Evolutionary conservation across 2,329 filamentous ascomycete species (phyloP), one percentile per base, ranked within the genome.

Genomic region (Polychaeton citri): DNA sequence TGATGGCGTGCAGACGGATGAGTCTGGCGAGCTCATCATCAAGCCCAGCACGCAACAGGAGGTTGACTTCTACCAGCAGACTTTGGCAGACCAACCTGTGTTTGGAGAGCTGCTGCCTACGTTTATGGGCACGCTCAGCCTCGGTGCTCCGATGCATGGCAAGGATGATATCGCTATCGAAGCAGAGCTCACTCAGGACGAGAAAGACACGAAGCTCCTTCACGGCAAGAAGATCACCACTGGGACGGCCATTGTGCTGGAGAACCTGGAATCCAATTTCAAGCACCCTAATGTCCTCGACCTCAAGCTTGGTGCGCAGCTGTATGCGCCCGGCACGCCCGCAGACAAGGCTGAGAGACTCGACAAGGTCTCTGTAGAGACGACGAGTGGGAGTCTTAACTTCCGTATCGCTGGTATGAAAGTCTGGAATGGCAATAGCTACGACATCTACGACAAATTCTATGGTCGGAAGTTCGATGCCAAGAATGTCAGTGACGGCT

Each of bases 11-110:
- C 74, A 93, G 50, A 86, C 80, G 54, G 85, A 93, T 53, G 68
- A 72, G 37, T 76, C 83, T 36, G 90, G 90, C 55, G 75, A 81
- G 44, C 68, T 96, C 21, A 82, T 98, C 56, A 84, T 95, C 55
- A 98, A 98, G 62, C 90, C 90, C 13, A 96, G 88, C 59, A 93
- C 83, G 0, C 64, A 76, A 43, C 70, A 77, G 44, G 90, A 98
- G 63, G 76, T 96, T 49, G 71, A 76, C 31, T 98, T 98, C 60
- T 98, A 98, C 67, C 75, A 94, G 56, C 74, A 76, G 26, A 78
- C 65, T 18, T 54, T 77, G 19, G 60, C 71, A 21, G 61, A 69
- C 16, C 80, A 93, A 53, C 74, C 76, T 19, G 74, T 79, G 2
- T 84, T 96, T 50, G 72, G 77, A 34, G 72, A 78, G 17, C 73